Evolutionary conservation across 257 asterid species (phyloP), one percentile per base, ranked within the genome.

Genomic region (Echites panduratus): DNA sequence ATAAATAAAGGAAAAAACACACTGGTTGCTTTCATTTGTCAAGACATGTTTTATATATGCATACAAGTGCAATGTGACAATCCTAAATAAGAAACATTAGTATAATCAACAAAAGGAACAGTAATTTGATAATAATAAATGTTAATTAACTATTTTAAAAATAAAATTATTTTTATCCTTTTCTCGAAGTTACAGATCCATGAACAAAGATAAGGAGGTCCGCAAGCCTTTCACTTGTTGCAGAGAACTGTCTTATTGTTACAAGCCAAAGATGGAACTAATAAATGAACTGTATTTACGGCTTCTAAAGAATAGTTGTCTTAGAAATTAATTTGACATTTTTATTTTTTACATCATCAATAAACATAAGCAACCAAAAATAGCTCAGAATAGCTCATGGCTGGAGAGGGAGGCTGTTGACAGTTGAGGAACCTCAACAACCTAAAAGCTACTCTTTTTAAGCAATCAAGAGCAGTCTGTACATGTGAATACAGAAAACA

Each of bases 151-250:
- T 32, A 11, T 63, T 17, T 16, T 32, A 27, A 62, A 52, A 13
- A 17, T 5, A 19, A 52, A 52, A 62, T 14, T 35, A 38, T 62
- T 32, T 35, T 62, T n/a, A 62, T 62, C 24, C 47, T 32, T 62
- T 62, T 29, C n/a, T 10, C 58, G 19, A 62, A 16, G 35, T 32
- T 32, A 63, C 11, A 61, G 24, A 4, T 14, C 32, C n/a, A 13
- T 32, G 66, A 61, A 61, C n/a, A 61, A 61, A 61, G 66, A 32
- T 61, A 20, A 13, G 44, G 29, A 54, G 35, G 68, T 62, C 26
- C 1, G 26, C 44, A 29, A 62, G 12, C 43, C 47, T 32, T 62
- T 27, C 7, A 62, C 44, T 32, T 16, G 47, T 8, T 4, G 20
- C 49, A 64, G 17, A 58, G 9, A 38, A 64, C 27, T 64, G n/a